Evolutionary conservation across 2,329 filamentous ascomycete genomes (phyloP).

Genomic region (Ceratocystis diversiconidia): DNA sequence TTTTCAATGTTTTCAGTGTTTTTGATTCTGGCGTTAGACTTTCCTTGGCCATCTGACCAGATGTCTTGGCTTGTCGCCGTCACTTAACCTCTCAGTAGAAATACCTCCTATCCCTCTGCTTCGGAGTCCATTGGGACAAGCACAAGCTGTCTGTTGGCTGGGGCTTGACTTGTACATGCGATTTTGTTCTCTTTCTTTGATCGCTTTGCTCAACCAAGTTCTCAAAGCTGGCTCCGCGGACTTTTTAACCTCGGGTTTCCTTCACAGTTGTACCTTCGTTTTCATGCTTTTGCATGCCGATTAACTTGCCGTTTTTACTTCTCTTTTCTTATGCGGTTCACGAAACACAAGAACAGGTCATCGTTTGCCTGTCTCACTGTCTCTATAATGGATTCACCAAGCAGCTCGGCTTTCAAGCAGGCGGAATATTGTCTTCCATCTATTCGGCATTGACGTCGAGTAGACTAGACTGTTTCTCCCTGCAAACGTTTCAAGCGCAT

Average conservation of each 20-base stretch:
- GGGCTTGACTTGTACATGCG: background rate
- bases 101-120: background rate
- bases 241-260: background rate
- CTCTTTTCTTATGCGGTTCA: background rate
- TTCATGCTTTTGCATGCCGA: background rate
- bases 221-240: background rate
- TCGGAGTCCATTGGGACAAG: background rate
- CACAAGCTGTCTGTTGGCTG: background rate
- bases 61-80: slow-evolving; percentile 1
- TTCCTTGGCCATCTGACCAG: background rate
- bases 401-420: background rate
- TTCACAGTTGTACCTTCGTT: background rate
- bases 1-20: slow-evolving; percentile 14
- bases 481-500: background rate
- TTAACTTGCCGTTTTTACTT: background rate
- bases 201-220: background rate
- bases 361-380: background rate
- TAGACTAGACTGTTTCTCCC: background rate
- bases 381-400: background rate
- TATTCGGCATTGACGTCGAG: background rate
- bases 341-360: background rate
- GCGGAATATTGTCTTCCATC: background rate
- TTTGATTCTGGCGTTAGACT: slow-evolving; percentile 5
- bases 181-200: slow-evolving; percentile 5
- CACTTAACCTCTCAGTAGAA: slow-evolving; percentile 13